Evolutionary conservation across 2,329 filamentous ascomycete species (phyloP).

Genomic region (Fusarium caatingaense): DNA sequence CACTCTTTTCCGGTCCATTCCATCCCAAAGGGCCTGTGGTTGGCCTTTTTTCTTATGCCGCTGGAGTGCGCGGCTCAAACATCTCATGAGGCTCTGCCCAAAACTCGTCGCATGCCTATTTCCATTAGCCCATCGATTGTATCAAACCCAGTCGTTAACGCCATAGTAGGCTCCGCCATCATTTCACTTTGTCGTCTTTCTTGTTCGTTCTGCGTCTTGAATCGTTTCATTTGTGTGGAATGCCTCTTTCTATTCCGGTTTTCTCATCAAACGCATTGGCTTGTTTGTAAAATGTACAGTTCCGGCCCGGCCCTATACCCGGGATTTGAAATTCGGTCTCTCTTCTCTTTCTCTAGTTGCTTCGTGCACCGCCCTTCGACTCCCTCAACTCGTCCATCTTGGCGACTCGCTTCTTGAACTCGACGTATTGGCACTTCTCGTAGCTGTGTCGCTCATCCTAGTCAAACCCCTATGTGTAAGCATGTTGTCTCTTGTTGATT

Average conservation of each 20-base stretch:
- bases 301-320: slow-evolving; percentile 38
- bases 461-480: slow-evolving; percentile 38
- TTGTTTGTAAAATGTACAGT: slow-evolving; percentile 50
- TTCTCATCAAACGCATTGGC: slow-evolving; percentile 36
- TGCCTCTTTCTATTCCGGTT: slow-evolving; percentile 44
- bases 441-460: slow-evolving; percentile 97
- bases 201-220: slow-evolving; percentile 8
- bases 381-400: slow-evolving; percentile 98
- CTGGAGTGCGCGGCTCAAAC: slow-evolving; percentile 35
- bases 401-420: slow-evolving; percentile 97
- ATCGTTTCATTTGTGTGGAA: slow-evolving; percentile 38
- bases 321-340: slow-evolving; percentile 39
- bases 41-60: slow-evolving; percentile 26
- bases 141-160: slow-evolving; percentile 37
- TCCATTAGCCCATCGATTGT: slow-evolving; percentile 44
- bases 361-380: slow-evolving; percentile 84
- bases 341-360: slow-evolving; percentile 71
- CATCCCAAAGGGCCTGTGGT: slow-evolving; percentile 7
- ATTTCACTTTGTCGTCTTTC: slow-evolving; percentile 19
- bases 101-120: slow-evolving; percentile 31
- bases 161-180: slow-evolving; percentile 31
- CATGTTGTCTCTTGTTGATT: slow-evolving; percentile 20
- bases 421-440: slow-evolving; percentile 99
- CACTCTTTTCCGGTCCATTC: slow-evolving; percentile 40
- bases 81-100: slow-evolving; percentile 42